Base-by-base conservation (phyloP, 73 alveolate genomes). In the Halteria grandinella region DNA sequence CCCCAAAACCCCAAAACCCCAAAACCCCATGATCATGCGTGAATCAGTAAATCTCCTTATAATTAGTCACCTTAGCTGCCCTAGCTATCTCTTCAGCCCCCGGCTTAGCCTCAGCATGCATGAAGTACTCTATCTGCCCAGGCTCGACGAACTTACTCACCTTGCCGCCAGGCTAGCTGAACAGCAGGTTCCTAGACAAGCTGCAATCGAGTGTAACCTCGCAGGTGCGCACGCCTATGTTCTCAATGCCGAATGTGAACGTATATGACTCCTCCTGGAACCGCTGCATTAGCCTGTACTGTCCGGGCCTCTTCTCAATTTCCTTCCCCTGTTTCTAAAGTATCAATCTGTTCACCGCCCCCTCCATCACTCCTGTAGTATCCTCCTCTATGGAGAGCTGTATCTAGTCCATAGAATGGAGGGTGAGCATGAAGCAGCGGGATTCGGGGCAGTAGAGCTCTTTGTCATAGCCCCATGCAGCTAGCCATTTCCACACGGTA, bases 401-500 rank as follows among this genome's bases (percentile, higher is more conserved):
- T 37, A 87, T 55, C 5, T 75, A 69, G 0, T 32, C 85, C 52
- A 79, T 80, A 11, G 92, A 55, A 43, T 91, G 97, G 70, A 91
- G 29, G 27, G 94, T 63, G 36, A 91, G 52, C 89, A 91, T 78
- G 79, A 91, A 91, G 33, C 84, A 49, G 49, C 95, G 52, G 28
- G 87, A 72, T 64, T 90, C 83, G 25, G 55, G 34, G 41, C 88
- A 79, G 57, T 86, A 90, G 50, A 90, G 73, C 44, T 87, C 83
- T 28, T 80, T 51, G 47, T 86, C 97, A 69, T 90, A 90, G 21
- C 97, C 97, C 71, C 89, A 83, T 37, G 64, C 63, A 48, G 74
- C 70, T 3, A 90, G 55, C 92, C 88, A 79, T 28, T 69, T 32
- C 70, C 86, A 34, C 28, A 85, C 49, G 24, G 45, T 51, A 3